phyloP scores from a whole-genome alignment of 495 filamentous ascomycete genomes.

The Trichoderma asperelloides region DNA sequence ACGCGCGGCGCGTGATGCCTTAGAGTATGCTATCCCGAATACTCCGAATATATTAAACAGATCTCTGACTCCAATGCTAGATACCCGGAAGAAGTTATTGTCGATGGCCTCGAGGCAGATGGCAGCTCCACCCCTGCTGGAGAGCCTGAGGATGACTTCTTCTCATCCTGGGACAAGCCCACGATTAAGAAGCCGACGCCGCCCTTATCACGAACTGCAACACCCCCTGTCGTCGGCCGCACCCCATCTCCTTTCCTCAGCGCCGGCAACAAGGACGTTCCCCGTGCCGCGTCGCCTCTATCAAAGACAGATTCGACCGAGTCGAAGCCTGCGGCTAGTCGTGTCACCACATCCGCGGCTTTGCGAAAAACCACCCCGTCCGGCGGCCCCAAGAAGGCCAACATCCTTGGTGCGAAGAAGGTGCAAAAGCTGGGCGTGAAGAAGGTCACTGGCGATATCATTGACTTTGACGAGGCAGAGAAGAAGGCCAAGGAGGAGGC shows the following conservation, averaged over 20 bases:
- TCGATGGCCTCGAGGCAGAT: slow-evolving; percentile 58
- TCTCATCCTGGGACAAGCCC: slow-evolving; percentile 97
- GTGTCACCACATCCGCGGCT: slow-evolving; percentile 63
- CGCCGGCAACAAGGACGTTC: slow-evolving; percentile 55
- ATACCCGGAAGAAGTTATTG: slow-evolving; percentile 77
- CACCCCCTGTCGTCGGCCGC: slow-evolving; percentile 74
- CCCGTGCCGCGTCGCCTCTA: slow-evolving; percentile 75
- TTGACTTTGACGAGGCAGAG: slow-evolving; percentile 97
- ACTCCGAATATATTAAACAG: slow-evolving; percentile 12
- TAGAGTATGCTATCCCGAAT: slow-evolving; percentile 49
- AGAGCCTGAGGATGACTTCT: slow-evolving; percentile 88
- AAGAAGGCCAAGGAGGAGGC: slow-evolving; percentile 96
- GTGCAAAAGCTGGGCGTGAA: slow-evolving; percentile 72
- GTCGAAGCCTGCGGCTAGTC: slow-evolving; percentile 46
- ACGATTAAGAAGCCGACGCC: slow-evolving; percentile 94
- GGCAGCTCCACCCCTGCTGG: slow-evolving; percentile 61
- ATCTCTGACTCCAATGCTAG: slow-evolving; percentile 34
- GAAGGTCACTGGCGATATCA: slow-evolving; percentile 66
- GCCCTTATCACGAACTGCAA: slow-evolving; percentile 82
- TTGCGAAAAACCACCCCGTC: slow-evolving; percentile 60
- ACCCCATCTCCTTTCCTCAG: slow-evolving; percentile 85
- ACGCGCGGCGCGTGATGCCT: slow-evolving; percentile 68
- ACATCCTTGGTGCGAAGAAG: slow-evolving; percentile 86
- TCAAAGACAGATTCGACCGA: slow-evolving; percentile 45
- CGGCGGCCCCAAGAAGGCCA: slow-evolving; percentile 61